A percentile compares a stretch with the other conserved stretches of the same genome.
Conservation (phyloP, 2,329 filamentous ascomycete genomes). For the Trematosphaeria pertusa region DNA sequence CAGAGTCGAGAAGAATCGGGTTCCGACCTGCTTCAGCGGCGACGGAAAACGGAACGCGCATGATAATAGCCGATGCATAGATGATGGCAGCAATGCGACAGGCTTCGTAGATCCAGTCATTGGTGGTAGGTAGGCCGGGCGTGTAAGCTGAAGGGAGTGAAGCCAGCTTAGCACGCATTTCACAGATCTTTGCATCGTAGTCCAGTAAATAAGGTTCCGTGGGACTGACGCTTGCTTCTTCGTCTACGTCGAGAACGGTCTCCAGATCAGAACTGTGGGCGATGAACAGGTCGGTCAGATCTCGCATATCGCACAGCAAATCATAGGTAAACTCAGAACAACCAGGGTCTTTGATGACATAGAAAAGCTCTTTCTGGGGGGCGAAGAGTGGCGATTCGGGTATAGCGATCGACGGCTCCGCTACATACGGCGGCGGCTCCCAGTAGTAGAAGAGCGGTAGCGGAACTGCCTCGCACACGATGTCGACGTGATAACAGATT, state of each 20-base stretch:
- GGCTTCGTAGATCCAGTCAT: slow-evolving; percentile 44
- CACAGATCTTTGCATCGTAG: slow-evolving; percentile 21
- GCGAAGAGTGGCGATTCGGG: slow-evolving; percentile 46
- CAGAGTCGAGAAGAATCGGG: slow-evolving; percentile 12
- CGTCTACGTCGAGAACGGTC: slow-evolving; percentile 7
- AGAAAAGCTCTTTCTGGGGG: slow-evolving; percentile 27
- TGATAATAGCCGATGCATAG: slow-evolving; percentile 38
- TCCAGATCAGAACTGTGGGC: slow-evolving; percentile 9
- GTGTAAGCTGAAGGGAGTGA: slow-evolving; percentile 31
- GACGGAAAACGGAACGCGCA: slow-evolving; percentile 34
- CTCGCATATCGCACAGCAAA: slow-evolving; percentile 39
- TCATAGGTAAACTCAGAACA: slow-evolving; percentile 33
- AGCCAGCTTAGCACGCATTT: slow-evolving; percentile 24
- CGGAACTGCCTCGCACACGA: slow-evolving; percentile 35
- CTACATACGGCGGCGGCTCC: slow-evolving; percentile 10
- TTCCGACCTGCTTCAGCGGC: slow-evolving; percentile 30
- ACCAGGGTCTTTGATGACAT: slow-evolving; percentile 21
- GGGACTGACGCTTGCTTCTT: slow-evolving; percentile 4
- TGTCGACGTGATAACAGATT: slow-evolving; percentile 31
- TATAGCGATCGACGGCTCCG: slow-evolving; percentile 16
- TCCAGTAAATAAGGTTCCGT: slow-evolving; percentile 6
- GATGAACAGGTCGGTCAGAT: slow-evolving; percentile 41
- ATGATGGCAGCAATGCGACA: slow-evolving; percentile 44
- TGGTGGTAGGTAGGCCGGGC: slow-evolving; percentile 23
- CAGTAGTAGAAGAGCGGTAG: slow-evolving; percentile 24